A percentile compares a stretch with the other conserved stretches of the same genome.
Conservation (phyloP, 768 basidiomycete species). For the Strobilomyces dryophilus region DNA sequence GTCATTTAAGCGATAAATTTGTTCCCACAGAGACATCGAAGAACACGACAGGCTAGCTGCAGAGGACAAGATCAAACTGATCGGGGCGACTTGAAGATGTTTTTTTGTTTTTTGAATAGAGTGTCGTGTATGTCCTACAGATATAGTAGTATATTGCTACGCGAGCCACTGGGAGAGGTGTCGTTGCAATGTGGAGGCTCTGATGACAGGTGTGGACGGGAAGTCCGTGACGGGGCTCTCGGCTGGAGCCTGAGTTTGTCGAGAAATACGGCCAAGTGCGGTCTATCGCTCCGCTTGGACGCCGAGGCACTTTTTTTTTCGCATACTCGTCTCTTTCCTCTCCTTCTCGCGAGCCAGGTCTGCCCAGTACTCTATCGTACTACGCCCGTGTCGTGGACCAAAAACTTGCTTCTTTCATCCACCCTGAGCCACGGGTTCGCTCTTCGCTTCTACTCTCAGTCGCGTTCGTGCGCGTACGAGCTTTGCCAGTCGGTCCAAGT, state of each 20-base stretch:
- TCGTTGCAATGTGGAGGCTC: not conserved
- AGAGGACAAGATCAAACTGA: constrained; percentile 31
- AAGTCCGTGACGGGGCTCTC: not conserved
- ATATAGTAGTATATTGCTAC: not conserved
- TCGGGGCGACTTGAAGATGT: not conserved
- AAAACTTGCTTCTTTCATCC: constrained; percentile 9
- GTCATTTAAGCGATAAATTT: constrained; percentile 1
- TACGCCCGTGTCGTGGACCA: constrained; percentile 1
- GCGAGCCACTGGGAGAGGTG: not conserved
- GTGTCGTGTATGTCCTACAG: not conserved
- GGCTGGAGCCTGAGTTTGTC: not conserved
- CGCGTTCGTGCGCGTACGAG: constrained; percentile 5
- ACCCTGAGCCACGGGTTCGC: not conserved
- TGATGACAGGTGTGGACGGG: not conserved
- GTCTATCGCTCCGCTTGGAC: constrained; percentile 6
- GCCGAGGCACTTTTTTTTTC: not conserved
- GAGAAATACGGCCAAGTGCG: not conserved
- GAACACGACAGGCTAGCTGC: constrained; percentile 65
- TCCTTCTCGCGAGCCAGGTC: not conserved
- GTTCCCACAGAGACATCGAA: constrained; percentile 58
- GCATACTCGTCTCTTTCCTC: not conserved
- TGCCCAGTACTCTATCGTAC: constrained; percentile 1
- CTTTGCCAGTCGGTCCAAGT: constrained; percentile 5
- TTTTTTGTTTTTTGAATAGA: not conserved
- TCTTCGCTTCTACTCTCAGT: not conserved